These are phyloP conservation scores for Vaccinium macrocarpon DNA, from an alignment of 148 eudicot species.

Conservation along the genomic window DNA sequence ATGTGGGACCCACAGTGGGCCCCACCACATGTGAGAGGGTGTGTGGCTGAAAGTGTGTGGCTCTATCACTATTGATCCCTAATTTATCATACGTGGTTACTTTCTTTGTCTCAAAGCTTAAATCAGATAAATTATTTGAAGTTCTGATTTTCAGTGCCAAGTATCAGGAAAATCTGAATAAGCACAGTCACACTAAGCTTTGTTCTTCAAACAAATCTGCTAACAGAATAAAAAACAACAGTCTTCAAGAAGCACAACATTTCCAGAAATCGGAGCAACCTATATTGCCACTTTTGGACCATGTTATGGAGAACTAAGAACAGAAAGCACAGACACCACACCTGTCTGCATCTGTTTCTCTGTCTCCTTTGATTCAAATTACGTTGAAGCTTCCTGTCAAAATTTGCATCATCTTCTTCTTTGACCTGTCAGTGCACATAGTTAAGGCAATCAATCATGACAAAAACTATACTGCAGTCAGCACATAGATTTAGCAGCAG, in stretches of 20 bases:
- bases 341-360: constrained; percentile 56
- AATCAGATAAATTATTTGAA: background rate
- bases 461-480: background rate
- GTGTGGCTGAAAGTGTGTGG: too few species aligned
- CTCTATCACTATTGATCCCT: too few species aligned
- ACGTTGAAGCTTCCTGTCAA: constrained; percentile 63
- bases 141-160: background rate
- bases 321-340: constrained; percentile 24
- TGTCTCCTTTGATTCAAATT: constrained; percentile 65
- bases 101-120: background rate
- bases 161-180: background rate
- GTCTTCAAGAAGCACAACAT: background rate
- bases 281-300: background rate
- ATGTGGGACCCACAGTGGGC: too few species aligned
- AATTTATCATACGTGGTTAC: background rate
- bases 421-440: constrained; percentile 54
- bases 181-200: background rate
- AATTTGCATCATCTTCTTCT: constrained; percentile 83
- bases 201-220: background rate
- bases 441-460: background rate
- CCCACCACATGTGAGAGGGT: too few species aligned
- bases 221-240: background rate
- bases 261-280: background rate
- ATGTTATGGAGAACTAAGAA: background rate
- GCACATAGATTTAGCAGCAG: background rate